A percentile compares a stretch with the other conserved stretches of the same genome.
phyloP scores from a whole-genome alignment of 192 early-diverging fungal genomes.

The Backusella liffmaniae region DNA sequence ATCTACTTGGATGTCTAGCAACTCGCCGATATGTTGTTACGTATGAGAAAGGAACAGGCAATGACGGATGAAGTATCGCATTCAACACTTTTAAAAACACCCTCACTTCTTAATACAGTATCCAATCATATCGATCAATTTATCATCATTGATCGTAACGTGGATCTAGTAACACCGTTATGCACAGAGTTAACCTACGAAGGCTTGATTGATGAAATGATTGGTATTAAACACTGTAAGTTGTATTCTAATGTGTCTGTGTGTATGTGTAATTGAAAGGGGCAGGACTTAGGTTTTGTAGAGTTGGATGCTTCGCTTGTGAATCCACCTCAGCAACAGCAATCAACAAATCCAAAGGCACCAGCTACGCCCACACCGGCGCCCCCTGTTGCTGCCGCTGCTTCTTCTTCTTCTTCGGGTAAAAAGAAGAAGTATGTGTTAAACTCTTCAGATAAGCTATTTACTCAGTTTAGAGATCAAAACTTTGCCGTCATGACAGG shows the following conservation, averaged over 20 bases:
- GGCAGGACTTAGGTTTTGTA: constrained; percentile 56
- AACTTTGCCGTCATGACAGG: constrained; percentile 92
- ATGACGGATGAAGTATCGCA: constrained; percentile 50
- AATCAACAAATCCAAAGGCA: constrained; percentile 10
- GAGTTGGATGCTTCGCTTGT: constrained; percentile 71
- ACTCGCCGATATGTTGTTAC: constrained; percentile 73
- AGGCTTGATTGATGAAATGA: constrained; percentile 93
- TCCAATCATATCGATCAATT: constrained; percentile 76
- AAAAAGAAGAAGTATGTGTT: constrained; percentile 77
- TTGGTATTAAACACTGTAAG: constrained; percentile 76
- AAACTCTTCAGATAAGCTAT: constrained; percentile 81
- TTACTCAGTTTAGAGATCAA: constrained; percentile 77
- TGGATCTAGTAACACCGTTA: constrained; percentile 89
- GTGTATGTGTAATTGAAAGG: not conserved
- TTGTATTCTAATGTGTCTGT: not conserved
- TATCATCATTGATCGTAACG: constrained; percentile 87
- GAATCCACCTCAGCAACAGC: constrained; percentile 30
- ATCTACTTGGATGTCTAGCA: constrained; percentile 18
- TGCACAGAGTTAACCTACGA: constrained; percentile 97
- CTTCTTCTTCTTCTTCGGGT: constrained; percentile 36
- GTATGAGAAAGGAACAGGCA: constrained; percentile 81
- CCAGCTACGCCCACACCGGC: constrained; percentile 20
- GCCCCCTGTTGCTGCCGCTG: not conserved
- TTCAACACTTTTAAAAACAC: constrained; percentile 33
- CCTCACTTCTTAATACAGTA: constrained; percentile 39